Evolutionary conservation across 768 basidiomycete genomes (phyloP).

Genomic region (Suillus sp.): DNA sequence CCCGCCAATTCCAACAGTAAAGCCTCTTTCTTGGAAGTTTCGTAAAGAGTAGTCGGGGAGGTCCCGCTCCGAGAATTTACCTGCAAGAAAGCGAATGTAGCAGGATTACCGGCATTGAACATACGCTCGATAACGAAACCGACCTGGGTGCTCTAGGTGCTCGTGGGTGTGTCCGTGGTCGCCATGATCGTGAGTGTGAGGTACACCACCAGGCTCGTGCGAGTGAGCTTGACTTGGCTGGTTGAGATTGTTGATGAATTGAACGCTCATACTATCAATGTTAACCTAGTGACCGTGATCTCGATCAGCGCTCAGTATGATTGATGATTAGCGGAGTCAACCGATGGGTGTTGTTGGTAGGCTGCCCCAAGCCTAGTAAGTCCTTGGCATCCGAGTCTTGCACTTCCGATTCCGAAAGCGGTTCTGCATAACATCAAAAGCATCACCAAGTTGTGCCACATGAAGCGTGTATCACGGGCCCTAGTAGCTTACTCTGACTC

Average conservation of each 20-base stretch:
- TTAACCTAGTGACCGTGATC: neutral
- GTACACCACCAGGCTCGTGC: slow-evolving; percentile 47
- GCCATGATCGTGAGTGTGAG: slow-evolving; percentile 56
- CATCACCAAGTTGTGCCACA: slow-evolving; percentile 9
- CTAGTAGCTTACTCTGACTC: slow-evolving; percentile 57
- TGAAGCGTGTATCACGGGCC: slow-evolving; percentile 28
- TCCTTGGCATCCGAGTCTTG: too few relatives aligned
- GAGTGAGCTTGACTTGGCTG: slow-evolving; percentile 45
- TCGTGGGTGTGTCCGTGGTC: slow-evolving; percentile 98
- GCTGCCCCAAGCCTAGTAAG: neutral
- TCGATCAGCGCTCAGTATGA: neutral
- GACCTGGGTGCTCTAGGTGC: slow-evolving; percentile 86
- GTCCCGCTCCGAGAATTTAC: slow-evolving; percentile 91
- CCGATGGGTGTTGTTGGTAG: neutral
- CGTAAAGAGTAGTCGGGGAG: slow-evolving; percentile 83
- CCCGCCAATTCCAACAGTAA: slow-evolving; percentile 99
- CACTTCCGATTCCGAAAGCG: neutral
- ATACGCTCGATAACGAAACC: slow-evolving; percentile 15
- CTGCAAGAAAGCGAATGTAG: slow-evolving; percentile 41
- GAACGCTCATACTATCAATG: slow-evolving; percentile 54
- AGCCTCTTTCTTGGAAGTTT: slow-evolving; percentile 91
- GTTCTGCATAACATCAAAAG: neutral
- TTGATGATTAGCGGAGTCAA: neutral
- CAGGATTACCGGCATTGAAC: neutral
- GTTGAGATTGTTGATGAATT: slow-evolving; percentile 70